A percentile compares a stretch with the other conserved stretches of the same genome.
Evolutionary conservation across 768 basidiomycete genomes (phyloP).

Genomic region (Collybiopsis confluens): DNA sequence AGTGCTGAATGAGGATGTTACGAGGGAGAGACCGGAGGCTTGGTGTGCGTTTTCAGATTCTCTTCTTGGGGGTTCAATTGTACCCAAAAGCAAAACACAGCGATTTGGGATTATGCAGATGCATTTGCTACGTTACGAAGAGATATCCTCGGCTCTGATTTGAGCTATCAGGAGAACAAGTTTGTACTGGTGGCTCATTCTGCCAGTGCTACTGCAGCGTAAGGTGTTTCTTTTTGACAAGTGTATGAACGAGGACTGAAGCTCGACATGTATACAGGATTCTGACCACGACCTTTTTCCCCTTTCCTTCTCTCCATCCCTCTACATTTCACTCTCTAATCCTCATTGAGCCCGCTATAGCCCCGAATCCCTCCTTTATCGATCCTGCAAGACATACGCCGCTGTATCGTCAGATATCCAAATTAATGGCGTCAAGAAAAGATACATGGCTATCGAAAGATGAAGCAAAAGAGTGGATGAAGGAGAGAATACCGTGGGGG

Average conservation of each 20-base stretch:
- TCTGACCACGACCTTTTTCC: slow-evolving; percentile 5
- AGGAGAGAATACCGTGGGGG: neutral
- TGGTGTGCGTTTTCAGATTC: neutral
- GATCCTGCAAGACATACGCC: neutral
- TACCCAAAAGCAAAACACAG: no score
- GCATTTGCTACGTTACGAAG: slow-evolving; percentile 4
- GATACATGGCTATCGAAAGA: slow-evolving; percentile 1
- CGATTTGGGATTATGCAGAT: slow-evolving; percentile 6
- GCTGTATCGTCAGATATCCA: neutral
- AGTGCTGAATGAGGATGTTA: neutral
- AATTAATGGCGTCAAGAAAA: neutral
- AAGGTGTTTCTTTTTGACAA: neutral
- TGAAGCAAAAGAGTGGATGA: slow-evolving; percentile 2
- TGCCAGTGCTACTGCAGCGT: slow-evolving; percentile 5
- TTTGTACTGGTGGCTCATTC: slow-evolving; percentile 7
- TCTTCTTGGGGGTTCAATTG: neutral
- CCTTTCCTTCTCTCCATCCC: neutral
- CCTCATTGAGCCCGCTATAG: slow-evolving; percentile 4
- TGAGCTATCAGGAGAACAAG: slow-evolving; percentile 1
- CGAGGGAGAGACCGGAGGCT: neutral
- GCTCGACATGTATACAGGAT: neutral
- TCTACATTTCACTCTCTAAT: slow-evolving; percentile 3
- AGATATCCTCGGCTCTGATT: neutral
- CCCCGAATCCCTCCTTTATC: neutral
- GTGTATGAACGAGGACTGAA: neutral